Conservation (phyloP, 2,329 filamentous ascomycete genomes). For the Claviceps sp. region DNA sequence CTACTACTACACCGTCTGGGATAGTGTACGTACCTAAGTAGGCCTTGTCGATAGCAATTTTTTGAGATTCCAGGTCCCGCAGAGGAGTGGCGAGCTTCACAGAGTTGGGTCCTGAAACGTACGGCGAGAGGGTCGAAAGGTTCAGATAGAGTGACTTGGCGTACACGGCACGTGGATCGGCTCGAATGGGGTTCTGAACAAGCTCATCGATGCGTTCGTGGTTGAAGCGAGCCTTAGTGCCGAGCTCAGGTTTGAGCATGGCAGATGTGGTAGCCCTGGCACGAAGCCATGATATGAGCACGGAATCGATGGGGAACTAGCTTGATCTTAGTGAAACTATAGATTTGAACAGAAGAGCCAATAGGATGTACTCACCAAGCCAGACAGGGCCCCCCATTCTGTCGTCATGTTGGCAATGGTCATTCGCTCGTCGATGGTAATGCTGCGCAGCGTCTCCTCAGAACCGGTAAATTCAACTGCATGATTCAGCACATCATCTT, state of each 20-base stretch:
- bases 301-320: conserved; percentile 62
- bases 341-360: neutral
- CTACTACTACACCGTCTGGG: too few species aligned
- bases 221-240: conserved; percentile 47
- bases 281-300: conserved; percentile 60
- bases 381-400: conserved; percentile 59
- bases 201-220: conserved; percentile 64
- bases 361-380: conserved; percentile 4
- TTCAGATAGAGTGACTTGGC: conserved; percentile 74
- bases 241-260: conserved; percentile 31
- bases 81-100: conserved; percentile 36
- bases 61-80: neutral
- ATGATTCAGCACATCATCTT: conserved; percentile 86
- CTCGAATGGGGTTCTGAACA: conserved; percentile 48
- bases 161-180: conserved; percentile 68
- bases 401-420: conserved; percentile 72
- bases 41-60: neutral
- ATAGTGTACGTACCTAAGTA: neutral
- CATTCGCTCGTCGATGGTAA: conserved; percentile 60
- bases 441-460: conserved; percentile 59
- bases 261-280: conserved; percentile 61
- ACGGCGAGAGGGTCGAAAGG: conserved; percentile 71
- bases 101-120: conserved; percentile 77
- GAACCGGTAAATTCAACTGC: conserved; percentile 77
- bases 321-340: neutral